Base-by-base conservation (phyloP, 495 filamentous ascomycete genomes). In the Venustampulla echinocandica region DNA sequence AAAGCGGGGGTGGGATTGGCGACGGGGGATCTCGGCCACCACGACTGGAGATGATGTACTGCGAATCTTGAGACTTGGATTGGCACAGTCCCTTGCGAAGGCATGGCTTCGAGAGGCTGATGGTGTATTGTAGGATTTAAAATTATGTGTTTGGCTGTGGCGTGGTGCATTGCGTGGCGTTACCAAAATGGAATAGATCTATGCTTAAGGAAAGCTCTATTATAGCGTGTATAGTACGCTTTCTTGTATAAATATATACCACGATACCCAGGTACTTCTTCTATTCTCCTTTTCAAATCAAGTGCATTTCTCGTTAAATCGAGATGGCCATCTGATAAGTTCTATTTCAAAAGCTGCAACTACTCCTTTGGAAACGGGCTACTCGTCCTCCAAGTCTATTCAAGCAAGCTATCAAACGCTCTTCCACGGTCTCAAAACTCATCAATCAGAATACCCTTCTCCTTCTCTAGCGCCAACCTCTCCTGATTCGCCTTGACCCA, bases 1-100 rank as follows among this genome's bases (percentile, higher is more conserved):
- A 13, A 71, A 75, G 61, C 69, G 85, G 42, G 82, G 82, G 0
- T 95, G 89, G 89, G 89, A 96, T 65, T 96, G 89, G 89, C 66
- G 89, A 51, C 69, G 65, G 4, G 76, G 75, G 10, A 61, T 90
- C 42, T 58, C 67, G 10, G 75, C 74, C 35, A 65, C 68, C 22
- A 71, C 69, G 10, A 77, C 56, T 42, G 85, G 77, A 0, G 68
- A 74, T 53, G 83, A 90, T 56, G 66, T 95, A 1, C 64, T 95
- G 30, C 65, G 70, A 44, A 69, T 85, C 56, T 55, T 95, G 67
- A 74, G 89, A 56, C 57, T 84, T 46, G 85, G 83, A 18, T 57
- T 95, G 57, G 84, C 86, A 11, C 75, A 71, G 54, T 86, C 85
- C 55, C 61, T 84, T 44, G 79, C 76, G 4, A 72, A 69, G 55